Percentiles rank a stretch among this genome's conserved stretches.
Conservation (phyloP, 306 rosid species). For the Fragaria ananassa region DNA sequence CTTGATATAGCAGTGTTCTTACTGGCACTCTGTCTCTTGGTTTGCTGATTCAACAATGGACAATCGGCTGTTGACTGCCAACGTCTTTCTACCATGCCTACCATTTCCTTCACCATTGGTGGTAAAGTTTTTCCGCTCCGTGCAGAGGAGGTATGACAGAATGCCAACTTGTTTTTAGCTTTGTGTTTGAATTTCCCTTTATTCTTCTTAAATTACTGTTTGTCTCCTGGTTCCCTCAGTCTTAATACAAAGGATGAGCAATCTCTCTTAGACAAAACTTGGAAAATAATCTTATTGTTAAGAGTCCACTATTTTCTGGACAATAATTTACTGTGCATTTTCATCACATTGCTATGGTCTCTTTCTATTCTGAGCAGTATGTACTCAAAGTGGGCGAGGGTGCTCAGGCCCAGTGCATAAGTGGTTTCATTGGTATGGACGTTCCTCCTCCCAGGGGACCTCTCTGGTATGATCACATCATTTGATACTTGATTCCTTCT, state of each 20-base stretch:
- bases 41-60: constrained; percentile 36
- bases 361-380: constrained; percentile 52
- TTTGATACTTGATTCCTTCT: neutral
- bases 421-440: constrained; percentile 77
- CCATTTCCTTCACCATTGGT: constrained; percentile 77
- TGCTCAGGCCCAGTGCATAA: constrained; percentile 70
- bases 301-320: neutral
- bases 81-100: constrained; percentile 62
- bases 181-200: neutral
- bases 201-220: neutral
- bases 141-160: constrained; percentile 58
- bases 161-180: constrained; percentile 15
- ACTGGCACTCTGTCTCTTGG: constrained; percentile 14
- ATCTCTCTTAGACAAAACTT: neutral
- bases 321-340: neutral
- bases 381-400: constrained; percentile 76
- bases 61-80: constrained; percentile 68
- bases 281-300: neutral
- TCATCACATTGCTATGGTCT: neutral
- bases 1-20: constrained; percentile 6
- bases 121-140: constrained; percentile 54
- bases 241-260: neutral
- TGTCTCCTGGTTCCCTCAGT: neutral
- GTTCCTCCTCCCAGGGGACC: constrained; percentile 95
- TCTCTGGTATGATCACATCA: constrained; percentile 57